Percentiles rank a stretch among this genome's conserved stretches.
Conservation (phyloP, 2,329 filamentous ascomycete species). For the Ceratocystis cubensis region DNA sequence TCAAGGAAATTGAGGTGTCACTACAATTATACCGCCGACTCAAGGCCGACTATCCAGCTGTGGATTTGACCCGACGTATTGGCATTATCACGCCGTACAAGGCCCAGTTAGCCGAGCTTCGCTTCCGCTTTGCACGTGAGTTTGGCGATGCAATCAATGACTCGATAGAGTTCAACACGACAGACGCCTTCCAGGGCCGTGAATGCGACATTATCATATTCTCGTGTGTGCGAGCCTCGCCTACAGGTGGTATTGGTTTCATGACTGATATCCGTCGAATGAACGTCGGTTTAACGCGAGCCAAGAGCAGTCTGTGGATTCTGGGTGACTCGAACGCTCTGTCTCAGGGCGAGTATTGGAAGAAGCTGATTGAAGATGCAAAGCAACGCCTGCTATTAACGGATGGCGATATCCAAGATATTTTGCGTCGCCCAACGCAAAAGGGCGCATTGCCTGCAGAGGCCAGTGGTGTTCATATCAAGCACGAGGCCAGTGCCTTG, state of each 20-base stretch:
- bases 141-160: slow-evolving; percentile 67
- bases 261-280: slow-evolving; percentile 96
- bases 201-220: slow-evolving; percentile 98
- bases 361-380: slow-evolving; percentile 71
- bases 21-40: slow-evolving; percentile 74
- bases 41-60: slow-evolving; percentile 53
- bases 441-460: slow-evolving; percentile 26
- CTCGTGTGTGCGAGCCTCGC: slow-evolving; percentile 87
- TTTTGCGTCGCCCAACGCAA: slow-evolving; percentile 36
- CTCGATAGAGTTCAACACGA: slow-evolving; percentile 93
- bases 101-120: slow-evolving; percentile 73
- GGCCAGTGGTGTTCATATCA: slow-evolving; percentile 14
- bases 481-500: not conserved
- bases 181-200: slow-evolving; percentile 91
- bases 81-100: slow-evolving; percentile 98
- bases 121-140: slow-evolving; percentile 54
- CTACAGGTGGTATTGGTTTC: slow-evolving; percentile 95
- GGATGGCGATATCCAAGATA: slow-evolving; percentile 43
- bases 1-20: slow-evolving; percentile 74
- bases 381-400: slow-evolving; percentile 64
- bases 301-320: slow-evolving; percentile 93
- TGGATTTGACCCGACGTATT: slow-evolving; percentile 68
- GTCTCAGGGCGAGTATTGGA: slow-evolving; percentile 82
- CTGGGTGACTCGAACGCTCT: slow-evolving; percentile 83
- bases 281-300: slow-evolving; percentile 96